Conservation (phyloP, 2,329 filamentous ascomycete genomes). For the Trichoderma sp. region DNA sequence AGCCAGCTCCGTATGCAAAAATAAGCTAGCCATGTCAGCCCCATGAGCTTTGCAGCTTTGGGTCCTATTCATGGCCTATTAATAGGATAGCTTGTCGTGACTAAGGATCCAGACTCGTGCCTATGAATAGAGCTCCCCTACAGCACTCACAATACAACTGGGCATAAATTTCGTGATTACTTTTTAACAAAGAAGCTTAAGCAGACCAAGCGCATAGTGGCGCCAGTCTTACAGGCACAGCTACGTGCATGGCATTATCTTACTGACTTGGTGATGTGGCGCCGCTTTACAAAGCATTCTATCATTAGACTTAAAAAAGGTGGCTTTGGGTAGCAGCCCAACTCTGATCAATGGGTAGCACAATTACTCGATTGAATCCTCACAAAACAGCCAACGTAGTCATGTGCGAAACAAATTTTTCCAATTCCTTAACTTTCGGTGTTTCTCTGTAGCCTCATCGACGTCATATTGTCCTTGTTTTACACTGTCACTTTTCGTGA, state of each 20-base stretch:
- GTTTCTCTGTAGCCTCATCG: not conserved
- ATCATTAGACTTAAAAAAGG: not conserved
- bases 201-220: not conserved
- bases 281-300: conserved; percentile 19
- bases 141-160: not conserved
- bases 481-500: too few species aligned
- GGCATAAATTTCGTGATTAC: not conserved
- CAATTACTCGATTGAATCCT: conserved; percentile 4
- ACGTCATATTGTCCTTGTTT: not conserved
- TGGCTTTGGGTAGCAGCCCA: not conserved
- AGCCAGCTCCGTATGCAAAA: conserved; percentile 1
- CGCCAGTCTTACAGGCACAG: not conserved
- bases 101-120: not conserved
- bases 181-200: not conserved
- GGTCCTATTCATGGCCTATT: conserved; percentile 6
- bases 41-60: not conserved
- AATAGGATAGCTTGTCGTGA: conserved; percentile 10
- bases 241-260: not conserved
- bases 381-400: not conserved
- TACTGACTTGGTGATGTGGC: not conserved
- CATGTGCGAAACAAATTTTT: not conserved
- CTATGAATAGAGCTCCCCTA: conserved; percentile 18
- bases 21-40: conserved; percentile 19
- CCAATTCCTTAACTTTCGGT: not conserved
- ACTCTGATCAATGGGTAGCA: not conserved